A percentile compares a stretch with the other conserved stretches of the same genome.
phyloP scores from a whole-genome alignment of 2,329 filamentous ascomycete genomes.

The Penicillium sp. region DNA sequence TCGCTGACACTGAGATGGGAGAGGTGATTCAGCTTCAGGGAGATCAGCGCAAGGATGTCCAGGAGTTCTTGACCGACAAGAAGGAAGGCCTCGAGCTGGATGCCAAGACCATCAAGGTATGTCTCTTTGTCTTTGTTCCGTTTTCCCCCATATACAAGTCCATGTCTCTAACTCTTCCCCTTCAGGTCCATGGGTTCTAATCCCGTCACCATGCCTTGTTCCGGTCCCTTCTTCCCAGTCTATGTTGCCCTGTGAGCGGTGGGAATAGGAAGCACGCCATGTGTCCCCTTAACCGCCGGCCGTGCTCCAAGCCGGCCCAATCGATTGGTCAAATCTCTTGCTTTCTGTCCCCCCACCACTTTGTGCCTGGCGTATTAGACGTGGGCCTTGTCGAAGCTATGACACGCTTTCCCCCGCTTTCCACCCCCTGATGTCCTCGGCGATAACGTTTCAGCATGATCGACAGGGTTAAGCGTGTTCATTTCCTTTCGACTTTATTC shows the following conservation, averaged over 20 bases:
- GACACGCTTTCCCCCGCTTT: conserved; percentile 34
- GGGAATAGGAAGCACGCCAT: conserved; percentile 44
- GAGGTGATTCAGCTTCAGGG: conserved; percentile 99
- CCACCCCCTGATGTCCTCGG: conserved; percentile 17
- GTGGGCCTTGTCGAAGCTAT: conserved; percentile 37
- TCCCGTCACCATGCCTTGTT: conserved; percentile 49
- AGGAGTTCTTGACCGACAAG: conserved; percentile 96
- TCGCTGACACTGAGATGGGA: conserved; percentile 93
- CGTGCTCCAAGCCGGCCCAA: conserved; percentile 29
- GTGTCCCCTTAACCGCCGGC: conserved; percentile 35
- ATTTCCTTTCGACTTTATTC: conserved; percentile 32
- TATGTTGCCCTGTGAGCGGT: conserved; percentile 46
- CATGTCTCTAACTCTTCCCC: conserved; percentile 15
- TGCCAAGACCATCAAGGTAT: conserved; percentile 94
- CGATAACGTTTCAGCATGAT: conserved; percentile 29
- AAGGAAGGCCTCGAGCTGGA: conserved; percentile 93
- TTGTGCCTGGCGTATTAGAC: conserved; percentile 39
- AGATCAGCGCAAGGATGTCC: conserved; percentile 98
- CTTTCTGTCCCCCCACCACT: conserved; percentile 33
- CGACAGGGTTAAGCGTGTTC: conserved; percentile 34
- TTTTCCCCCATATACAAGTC: not conserved
- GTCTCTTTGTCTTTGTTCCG: conserved; percentile 15
- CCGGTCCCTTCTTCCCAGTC: conserved; percentile 52
- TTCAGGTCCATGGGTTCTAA: conserved; percentile 60
- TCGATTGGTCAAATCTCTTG: conserved; percentile 33